Base-by-base conservation (phyloP, 768 basidiomycete genomes). In the Collybiopsis luxurians region DNA sequence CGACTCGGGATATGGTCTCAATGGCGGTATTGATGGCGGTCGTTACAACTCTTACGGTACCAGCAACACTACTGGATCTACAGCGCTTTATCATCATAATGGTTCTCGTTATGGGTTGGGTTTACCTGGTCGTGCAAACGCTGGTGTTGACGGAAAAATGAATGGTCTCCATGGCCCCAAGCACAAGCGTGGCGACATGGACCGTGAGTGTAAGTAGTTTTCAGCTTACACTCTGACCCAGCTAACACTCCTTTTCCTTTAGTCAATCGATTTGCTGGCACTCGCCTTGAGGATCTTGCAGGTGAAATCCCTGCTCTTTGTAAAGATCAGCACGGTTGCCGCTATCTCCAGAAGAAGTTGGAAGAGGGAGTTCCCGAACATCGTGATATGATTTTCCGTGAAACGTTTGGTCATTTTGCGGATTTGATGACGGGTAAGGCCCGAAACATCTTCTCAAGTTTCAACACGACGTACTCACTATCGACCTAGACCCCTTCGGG, bases 271-370 rank as follows among this genome's bases (percentile, higher is more conserved):
- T 99, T 98, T 69, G 89, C 96, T 28, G 96, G 96, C 6, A 95
- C 94, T 28, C 87, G 95, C 42, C 79, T 99, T 53, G 97, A 99
- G 68, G 97, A 99, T 66, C 76, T 99, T 23, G 88, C 90, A 62
- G 96, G 96, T 57, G 96, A 99, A 72, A 96, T 99, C 58, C 86
- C 94, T 13, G 78, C 84, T 0, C 74, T 99, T 17, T 98, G 97
- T 84, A 98, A 98, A 71, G 97, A 99, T 72, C 97, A 99, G 72
- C 96, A 98, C 71, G 97, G 97, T 2, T 99, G 97, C 68, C 85
- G 97, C 34, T 99, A 98, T 69, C 75, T 99, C 56, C 97, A 99
- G 74, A 98, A 98, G 85, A 98, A 98, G 74, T 81, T 99, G 24
- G 97, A 99, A 70, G 97, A 99, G 67, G 92, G 92, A 55, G 84